Evolutionary conservation across 352 stramenopile species (phyloP).

Genomic region (Aphanomyces euteiches): DNA sequence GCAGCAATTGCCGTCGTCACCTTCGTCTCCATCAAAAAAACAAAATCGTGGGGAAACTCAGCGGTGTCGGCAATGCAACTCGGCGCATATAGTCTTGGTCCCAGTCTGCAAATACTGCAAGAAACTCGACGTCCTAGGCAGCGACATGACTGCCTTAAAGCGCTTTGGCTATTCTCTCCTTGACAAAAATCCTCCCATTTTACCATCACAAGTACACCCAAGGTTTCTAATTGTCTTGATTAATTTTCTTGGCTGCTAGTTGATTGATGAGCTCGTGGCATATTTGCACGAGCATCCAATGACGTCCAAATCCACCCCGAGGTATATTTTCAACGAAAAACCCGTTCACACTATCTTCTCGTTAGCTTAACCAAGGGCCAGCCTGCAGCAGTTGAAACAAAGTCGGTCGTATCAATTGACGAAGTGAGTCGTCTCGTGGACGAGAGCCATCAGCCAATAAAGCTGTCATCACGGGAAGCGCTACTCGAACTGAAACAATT

Average conservation of each 20-base stretch:
- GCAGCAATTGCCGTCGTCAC: neutral
- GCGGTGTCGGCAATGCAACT: conserved; percentile 16
- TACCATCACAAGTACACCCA: neutral
- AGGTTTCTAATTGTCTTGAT: neutral
- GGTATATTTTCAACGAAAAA: neutral
- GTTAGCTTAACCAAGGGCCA: neutral
- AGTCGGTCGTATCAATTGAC: conserved; percentile 5
- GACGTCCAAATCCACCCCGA: too few relatives aligned
- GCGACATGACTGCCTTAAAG: neutral
- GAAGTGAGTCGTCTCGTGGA: conserved; percentile 5
- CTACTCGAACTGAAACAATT: conserved; percentile 19
- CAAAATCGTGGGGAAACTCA: neutral
- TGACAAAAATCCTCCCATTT: neutral
- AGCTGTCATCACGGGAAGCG: conserved; percentile 1
- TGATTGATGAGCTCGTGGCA: conserved; percentile 5
- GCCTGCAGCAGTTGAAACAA: neutral
- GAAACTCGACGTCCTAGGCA: neutral
- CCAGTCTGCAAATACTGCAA: conserved; percentile 25
- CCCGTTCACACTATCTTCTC: neutral
- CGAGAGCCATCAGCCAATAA: too few relatives aligned
- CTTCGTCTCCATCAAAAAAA: neutral
- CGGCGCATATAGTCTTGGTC: conserved; percentile 11
- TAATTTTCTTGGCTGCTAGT: neutral
- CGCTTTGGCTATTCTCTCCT: conserved; percentile 5
- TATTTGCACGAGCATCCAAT: neutral